These are phyloP conservation scores for Exophiala dermatitidis DNA, from an alignment of 2,329 filamentous ascomycete species.

Conservation along the genomic window DNA sequence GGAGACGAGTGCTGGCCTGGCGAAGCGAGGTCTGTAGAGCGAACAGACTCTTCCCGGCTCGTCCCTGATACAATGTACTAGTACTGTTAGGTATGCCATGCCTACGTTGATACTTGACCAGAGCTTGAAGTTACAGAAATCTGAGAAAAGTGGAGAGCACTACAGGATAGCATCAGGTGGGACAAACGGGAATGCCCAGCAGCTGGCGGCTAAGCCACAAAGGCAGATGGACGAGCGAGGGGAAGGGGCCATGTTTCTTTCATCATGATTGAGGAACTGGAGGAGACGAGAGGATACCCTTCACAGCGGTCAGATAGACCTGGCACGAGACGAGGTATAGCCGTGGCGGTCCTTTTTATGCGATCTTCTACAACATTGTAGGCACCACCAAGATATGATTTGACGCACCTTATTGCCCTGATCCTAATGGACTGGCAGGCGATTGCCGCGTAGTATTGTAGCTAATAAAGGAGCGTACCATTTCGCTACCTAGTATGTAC, in stretches of 20 bases:
- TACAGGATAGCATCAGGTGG: conserved; percentile 7
- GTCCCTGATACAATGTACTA: neutral
- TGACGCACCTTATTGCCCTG: neutral
- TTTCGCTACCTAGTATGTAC: too few relatives aligned
- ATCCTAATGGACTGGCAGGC: neutral
- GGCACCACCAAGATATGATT: too few relatives aligned
- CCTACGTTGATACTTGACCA: neutral
- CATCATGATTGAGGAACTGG: too few relatives aligned
- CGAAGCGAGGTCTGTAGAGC: neutral
- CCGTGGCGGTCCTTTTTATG: too few relatives aligned
- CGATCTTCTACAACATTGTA: too few relatives aligned
- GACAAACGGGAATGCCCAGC: conserved; percentile 6
- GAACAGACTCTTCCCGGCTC: too few relatives aligned
- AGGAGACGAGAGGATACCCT: too few relatives aligned
- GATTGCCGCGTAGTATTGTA: too few relatives aligned
- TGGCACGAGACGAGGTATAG: too few relatives aligned
- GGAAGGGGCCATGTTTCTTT: neutral
- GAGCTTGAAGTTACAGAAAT: neutral
- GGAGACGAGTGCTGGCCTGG: neutral
- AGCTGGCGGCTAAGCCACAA: conserved; percentile 17
- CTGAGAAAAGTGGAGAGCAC: neutral
- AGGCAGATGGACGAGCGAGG: neutral
- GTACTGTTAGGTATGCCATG: neutral
- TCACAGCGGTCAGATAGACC: too few relatives aligned
- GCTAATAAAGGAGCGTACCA: too few relatives aligned